Evolutionary conservation across 257 asterid species (phyloP).

Genomic region (Linaria vulgaris): DNA sequence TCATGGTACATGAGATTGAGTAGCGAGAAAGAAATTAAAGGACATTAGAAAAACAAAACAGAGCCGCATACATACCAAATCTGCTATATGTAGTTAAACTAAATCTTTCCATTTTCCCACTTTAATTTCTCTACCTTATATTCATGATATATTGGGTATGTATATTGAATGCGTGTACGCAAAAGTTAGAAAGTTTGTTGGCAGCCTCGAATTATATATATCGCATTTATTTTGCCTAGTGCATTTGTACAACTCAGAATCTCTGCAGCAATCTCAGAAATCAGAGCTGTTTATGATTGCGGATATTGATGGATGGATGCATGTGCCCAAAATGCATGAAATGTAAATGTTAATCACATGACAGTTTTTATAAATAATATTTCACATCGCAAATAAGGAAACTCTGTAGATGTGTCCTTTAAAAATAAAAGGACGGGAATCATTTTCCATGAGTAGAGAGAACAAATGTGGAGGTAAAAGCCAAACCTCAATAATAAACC

Average conservation of each 20-base stretch:
- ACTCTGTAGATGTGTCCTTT: constrained; percentile 28
- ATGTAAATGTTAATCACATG: constrained; percentile 8
- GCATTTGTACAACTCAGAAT: constrained; percentile 34
- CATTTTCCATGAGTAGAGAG: constrained; percentile 16
- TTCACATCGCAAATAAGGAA: constrained; percentile 20
- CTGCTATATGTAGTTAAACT: constrained; percentile 21
- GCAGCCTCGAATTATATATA: neutral
- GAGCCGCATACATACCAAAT: constrained; percentile 9
- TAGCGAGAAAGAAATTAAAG: no score
- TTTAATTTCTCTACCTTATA: constrained; percentile 13
- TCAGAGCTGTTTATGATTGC: constrained; percentile 15
- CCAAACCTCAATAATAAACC: neutral
- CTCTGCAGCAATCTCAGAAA: constrained; percentile 30
- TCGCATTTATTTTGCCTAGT: constrained; percentile 18
- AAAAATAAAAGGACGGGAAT: constrained; percentile 11
- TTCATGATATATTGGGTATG: constrained; percentile 18
- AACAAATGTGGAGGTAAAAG: neutral
- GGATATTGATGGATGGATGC: constrained; percentile 17
- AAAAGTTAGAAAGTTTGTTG: neutral
- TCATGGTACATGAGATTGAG: no score
- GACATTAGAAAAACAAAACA: no score
- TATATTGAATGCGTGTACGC: constrained; percentile 4
- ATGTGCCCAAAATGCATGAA: no score
- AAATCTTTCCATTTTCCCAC: constrained; percentile 17
- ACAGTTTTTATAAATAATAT: neutral